Evolutionary conservation across 148 eudicot species (phyloP).

Genomic region (Rhododendron kiyosumense): DNA sequence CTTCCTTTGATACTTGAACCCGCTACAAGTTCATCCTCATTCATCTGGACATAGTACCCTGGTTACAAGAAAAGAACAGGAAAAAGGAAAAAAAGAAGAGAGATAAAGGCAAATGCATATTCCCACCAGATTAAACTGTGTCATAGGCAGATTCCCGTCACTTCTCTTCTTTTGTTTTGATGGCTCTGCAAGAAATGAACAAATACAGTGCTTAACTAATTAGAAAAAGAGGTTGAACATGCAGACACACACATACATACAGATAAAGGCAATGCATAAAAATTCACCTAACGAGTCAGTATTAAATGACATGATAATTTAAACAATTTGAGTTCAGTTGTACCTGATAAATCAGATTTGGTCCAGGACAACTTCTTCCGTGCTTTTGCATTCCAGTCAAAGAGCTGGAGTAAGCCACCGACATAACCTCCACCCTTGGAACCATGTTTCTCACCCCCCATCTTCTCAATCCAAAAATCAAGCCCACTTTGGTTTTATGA

Average conservation of each 20-base stretch:
- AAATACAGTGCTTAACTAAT: conserved; percentile 10
- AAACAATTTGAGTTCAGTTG: background rate
- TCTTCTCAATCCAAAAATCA: conserved; percentile 21
- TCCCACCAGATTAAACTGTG: conserved; percentile 52
- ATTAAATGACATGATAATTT: background rate
- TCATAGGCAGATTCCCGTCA: conserved; percentile 56
- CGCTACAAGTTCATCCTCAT: conserved; percentile 56
- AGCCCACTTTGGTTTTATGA: conserved; percentile 11
- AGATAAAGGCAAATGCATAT: background rate
- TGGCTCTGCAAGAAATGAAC: conserved; percentile 41
- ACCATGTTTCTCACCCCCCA: conserved; percentile 71
- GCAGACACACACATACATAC: background rate
- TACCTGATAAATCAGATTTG: conserved; percentile 75
- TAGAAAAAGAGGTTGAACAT: background rate
- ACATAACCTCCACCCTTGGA: conserved; percentile 76
- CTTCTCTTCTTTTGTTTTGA: conserved; percentile 64
- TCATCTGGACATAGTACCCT: conserved; percentile 38
- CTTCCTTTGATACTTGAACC: conserved; percentile 55
- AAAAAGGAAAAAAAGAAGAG: too few species aligned
- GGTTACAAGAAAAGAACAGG: background rate
- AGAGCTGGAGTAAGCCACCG: conserved; percentile 89
- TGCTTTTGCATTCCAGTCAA: conserved; percentile 97
- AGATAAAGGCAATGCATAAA: background rate
- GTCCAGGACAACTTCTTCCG: conserved; percentile 81
- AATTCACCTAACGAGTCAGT: background rate